Percentiles rank a stretch among this genome's conserved stretches.
These are phyloP conservation scores for Lecanicillium sp. DNA, from an alignment of 2,329 filamentous ascomycete genomes.

Conservation along the genomic window DNA sequence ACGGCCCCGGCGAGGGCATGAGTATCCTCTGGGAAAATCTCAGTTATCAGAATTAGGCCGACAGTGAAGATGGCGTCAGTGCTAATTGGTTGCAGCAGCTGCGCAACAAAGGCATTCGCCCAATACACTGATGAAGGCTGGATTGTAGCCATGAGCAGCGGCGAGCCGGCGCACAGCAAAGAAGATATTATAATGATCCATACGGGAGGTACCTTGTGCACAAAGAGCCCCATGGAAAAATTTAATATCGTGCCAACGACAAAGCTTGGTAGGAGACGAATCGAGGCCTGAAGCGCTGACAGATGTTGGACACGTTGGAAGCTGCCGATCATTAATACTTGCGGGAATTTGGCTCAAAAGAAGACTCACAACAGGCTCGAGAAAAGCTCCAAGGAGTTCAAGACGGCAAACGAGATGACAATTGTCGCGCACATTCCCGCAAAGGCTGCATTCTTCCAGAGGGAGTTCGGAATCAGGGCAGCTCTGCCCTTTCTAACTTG, in stretches of 20 bases:
- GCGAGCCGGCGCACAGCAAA: constrained; percentile 33
- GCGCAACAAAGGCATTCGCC: constrained; percentile 35
- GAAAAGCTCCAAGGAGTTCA: constrained; percentile 40
- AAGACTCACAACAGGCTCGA: constrained; percentile 38
- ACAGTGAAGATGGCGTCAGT: constrained; percentile 48
- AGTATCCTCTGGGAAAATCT: constrained; percentile 46
- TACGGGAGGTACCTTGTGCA: constrained; percentile 31
- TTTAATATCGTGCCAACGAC: constrained; percentile 35
- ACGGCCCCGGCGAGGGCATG: constrained; percentile 54
- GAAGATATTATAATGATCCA: constrained; percentile 32
- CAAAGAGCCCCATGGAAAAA: constrained; percentile 35
- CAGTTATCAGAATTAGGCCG: constrained; percentile 44
- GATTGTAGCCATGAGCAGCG: constrained; percentile 48
- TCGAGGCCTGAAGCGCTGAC: constrained; percentile 35
- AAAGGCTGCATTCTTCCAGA: constrained; percentile 53
- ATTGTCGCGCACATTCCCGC: constrained; percentile 45
- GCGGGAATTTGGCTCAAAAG: too few relatives aligned
- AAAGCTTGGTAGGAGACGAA: constrained; percentile 37
- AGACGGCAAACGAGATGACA: constrained; percentile 34
- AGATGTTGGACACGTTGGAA: constrained; percentile 43
- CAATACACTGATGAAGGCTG: constrained; percentile 43
- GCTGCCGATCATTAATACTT: constrained; percentile 22
- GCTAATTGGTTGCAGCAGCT: constrained; percentile 32
- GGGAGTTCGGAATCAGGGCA: constrained; percentile 53
- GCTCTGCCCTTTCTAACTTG: constrained; percentile 37